Evolutionary conservation across 306 rosid species (phyloP), one percentile per base, ranked within the genome.

Genomic region (Cajanus cajan): DNA sequence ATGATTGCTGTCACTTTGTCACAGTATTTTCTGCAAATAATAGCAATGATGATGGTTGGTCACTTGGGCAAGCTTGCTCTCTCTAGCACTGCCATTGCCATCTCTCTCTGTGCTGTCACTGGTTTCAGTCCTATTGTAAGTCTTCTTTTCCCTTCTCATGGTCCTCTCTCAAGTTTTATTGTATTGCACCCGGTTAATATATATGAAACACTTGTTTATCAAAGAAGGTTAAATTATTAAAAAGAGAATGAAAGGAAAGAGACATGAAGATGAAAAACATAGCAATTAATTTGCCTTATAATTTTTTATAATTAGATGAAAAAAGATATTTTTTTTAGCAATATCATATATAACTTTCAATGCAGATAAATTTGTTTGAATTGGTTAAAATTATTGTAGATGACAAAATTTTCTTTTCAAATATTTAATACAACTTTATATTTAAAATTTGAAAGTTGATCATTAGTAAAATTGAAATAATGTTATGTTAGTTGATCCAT

Each of bases 41-140:
- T 88, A 13, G 79, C 92, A 8, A 25, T 81, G 63, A 84, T 68
- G 85, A 84, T 88, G 89, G 94, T 90, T n/a, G 94, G 94, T 55
- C 94, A 88, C 71, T 81, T 88, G 48, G 88, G 94, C 6, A 86
- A 80, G 44, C 89, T 90, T 69, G 86, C 90, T 78, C 90, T 88
- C 75, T 88, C 94, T 14, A 88, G 91, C 87, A 86, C 89, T 0
- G 89, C 91, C 2, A 80, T 90, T 31, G 90, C 94, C 33, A 72
- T 82, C 36, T 90, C 91, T 62, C 81, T 90, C 1, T 76, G 86
- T 72, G 87, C 79, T 33, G 91, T 90, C 55, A 57, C 89, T 41
- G 91, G 90, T 74, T 90, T 86, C 47, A 88, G 94, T 83, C 31
- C 84, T 10, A 65, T 90, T 24, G 93, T 90, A 71, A 87, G 90